Conservation (phyloP, 306 rosid genomes). For the Arachis hypogaea region DNA sequence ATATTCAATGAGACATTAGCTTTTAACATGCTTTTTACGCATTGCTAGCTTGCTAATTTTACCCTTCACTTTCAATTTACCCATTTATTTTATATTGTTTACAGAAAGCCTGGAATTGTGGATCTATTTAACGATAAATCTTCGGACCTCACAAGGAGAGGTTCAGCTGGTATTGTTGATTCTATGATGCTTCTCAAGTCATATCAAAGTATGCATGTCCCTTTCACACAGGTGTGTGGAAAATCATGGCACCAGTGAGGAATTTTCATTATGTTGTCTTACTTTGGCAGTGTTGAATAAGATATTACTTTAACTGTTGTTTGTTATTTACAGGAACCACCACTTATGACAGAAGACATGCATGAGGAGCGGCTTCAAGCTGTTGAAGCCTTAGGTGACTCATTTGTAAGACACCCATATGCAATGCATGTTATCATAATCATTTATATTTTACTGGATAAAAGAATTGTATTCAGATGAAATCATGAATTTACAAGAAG, state of each 20-base stretch:
- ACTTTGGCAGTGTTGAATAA: slow-evolving; percentile 33
- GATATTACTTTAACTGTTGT: slow-evolving; percentile 29
- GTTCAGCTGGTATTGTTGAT: slow-evolving; percentile 78
- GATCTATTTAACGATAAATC: slow-evolving; percentile 46
- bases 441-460: background rate
- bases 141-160: slow-evolving; percentile 62
- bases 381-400: slow-evolving; percentile 83
- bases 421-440: slow-evolving; percentile 21
- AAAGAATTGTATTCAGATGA: no score
- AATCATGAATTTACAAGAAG: no score
- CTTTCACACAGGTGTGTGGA: slow-evolving; percentile 84
- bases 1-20: slow-evolving; percentile 12
- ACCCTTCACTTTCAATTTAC: background rate
- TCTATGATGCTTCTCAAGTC: slow-evolving; percentile 85
- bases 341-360: slow-evolving; percentile 99
- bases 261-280: slow-evolving; percentile 29
- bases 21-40: background rate
- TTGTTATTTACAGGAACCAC: slow-evolving; percentile 65
- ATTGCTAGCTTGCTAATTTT: background rate
- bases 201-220: slow-evolving; percentile 83
- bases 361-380: slow-evolving; percentile 97
- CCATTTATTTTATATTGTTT: background rate
- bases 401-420: slow-evolving; percentile 69
- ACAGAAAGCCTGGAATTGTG: slow-evolving; percentile 53
- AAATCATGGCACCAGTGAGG: slow-evolving; percentile 32